Conservation (phyloP, 208 protist genomes). For the Trichomonas gallinae region DNA sequence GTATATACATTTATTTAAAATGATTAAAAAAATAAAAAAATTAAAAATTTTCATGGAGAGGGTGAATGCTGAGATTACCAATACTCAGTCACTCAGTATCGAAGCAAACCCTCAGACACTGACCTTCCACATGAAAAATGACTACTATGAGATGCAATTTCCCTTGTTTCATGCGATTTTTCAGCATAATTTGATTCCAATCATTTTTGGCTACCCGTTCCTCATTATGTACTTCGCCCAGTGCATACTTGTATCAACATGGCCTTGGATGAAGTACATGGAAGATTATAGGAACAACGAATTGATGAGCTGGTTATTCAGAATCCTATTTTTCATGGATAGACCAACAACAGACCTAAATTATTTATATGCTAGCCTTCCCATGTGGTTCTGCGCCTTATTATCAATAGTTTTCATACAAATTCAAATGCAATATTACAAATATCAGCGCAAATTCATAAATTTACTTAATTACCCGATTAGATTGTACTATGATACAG, state of each 20-base stretch:
- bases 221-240: background rate
- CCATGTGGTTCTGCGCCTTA: background rate
- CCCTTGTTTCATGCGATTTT: background rate
- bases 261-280: background rate
- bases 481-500: background rate
- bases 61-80: too few species aligned
- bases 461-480: background rate
- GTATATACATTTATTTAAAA: too few species aligned
- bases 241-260: background rate
- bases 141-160: background rate
- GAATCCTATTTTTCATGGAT: background rate
- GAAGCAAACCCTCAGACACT: too few species aligned
- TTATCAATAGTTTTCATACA: background rate
- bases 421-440: background rate
- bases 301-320: background rate
- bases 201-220: background rate
- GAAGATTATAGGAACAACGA: background rate
- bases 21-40: too few species aligned
- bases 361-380: background rate
- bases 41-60: too few species aligned
- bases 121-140: too few species aligned
- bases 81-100: too few species aligned
- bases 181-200: background rate
- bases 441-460: background rate
- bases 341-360: background rate